A percentile compares a stretch with the other conserved stretches of the same genome.
These are phyloP conservation scores for Annulohypoxylon nitens DNA, from an alignment of 495 filamentous ascomycete species.

Conservation along the genomic window DNA sequence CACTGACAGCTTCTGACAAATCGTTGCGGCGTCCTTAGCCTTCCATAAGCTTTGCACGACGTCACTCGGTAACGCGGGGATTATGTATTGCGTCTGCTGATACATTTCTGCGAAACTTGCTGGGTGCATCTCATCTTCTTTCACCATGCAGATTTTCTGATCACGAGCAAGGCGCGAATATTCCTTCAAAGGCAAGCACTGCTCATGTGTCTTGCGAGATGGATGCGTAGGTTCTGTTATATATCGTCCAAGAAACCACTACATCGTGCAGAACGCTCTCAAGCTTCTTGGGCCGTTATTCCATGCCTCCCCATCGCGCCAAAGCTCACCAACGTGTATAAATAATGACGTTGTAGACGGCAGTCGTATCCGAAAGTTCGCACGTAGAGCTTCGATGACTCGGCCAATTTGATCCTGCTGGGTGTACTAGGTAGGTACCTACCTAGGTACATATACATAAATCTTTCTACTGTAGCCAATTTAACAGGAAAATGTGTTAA, in stretches of 20 bases:
- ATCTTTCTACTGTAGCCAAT: too few relatives aligned
- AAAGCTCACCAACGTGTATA: slow-evolving; percentile 25
- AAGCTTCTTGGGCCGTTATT: slow-evolving; percentile 1
- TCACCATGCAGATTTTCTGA: not conserved
- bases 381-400: not conserved
- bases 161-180: slow-evolving; percentile 4
- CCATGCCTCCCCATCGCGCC: not conserved
- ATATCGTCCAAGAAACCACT: slow-evolving; percentile 34
- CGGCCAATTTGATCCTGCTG: slow-evolving; percentile 23
- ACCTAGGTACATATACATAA: too few relatives aligned
- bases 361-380: slow-evolving; percentile 20
- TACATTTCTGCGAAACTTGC: too few relatives aligned
- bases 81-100: slow-evolving; percentile 1
- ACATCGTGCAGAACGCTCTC: slow-evolving; percentile 28
- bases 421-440: too few relatives aligned
- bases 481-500: too few relatives aligned
- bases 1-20: slow-evolving; percentile 16
- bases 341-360: slow-evolving; percentile 16
- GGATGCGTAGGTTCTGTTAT: slow-evolving; percentile 13
- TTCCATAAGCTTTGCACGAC: slow-evolving; percentile 19
- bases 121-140: not conserved
- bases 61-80: not conserved
- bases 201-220: slow-evolving; percentile 4
- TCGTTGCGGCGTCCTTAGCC: not conserved
- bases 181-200: slow-evolving; percentile 8